Evolutionary conservation across 73 alveolate species (phyloP).

Genomic region (Uronychia setigera): DNA sequence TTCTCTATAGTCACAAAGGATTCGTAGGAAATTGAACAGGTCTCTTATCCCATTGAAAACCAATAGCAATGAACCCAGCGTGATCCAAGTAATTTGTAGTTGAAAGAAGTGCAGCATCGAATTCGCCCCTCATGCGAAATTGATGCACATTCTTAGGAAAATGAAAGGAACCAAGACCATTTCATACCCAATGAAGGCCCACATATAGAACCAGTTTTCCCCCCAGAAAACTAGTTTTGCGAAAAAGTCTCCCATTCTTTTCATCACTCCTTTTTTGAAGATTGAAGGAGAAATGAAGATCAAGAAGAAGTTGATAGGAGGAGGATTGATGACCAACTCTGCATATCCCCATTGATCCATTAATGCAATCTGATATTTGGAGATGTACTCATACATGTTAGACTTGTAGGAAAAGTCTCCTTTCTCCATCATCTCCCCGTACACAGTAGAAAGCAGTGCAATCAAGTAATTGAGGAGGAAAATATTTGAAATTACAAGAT

Average conservation of each 20-base stretch:
- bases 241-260: constrained; percentile 19
- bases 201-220: constrained; percentile 24
- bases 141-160: constrained; percentile 20
- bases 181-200: constrained; percentile 20
- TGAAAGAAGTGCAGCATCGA: constrained; percentile 13
- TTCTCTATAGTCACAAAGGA: constrained; percentile 55
- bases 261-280: constrained; percentile 22
- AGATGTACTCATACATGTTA: constrained; percentile 52
- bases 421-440: constrained; percentile 35
- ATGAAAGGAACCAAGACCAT: constrained; percentile 45
- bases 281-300: constrained; percentile 22
- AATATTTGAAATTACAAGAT: constrained; percentile 42
- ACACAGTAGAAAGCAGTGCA: constrained; percentile 60
- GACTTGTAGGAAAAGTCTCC: constrained; percentile 64
- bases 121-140: constrained; percentile 1
- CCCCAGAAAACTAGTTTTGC: constrained; percentile 49
- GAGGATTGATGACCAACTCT: constrained; percentile 46
- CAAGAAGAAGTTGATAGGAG: constrained; percentile 48
- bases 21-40: constrained; percentile 31
- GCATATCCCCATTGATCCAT: constrained; percentile 58
- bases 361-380: constrained; percentile 45
- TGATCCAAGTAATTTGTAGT: constrained; percentile 12
- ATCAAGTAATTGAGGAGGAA: constrained; percentile 49
- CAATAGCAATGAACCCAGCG: constrained; percentile 16
- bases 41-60: constrained; percentile 13